Evolutionary conservation across 2,329 filamentous ascomycete genomes (phyloP).

Genomic region (Tolypocladium cylindrosporum): DNA sequence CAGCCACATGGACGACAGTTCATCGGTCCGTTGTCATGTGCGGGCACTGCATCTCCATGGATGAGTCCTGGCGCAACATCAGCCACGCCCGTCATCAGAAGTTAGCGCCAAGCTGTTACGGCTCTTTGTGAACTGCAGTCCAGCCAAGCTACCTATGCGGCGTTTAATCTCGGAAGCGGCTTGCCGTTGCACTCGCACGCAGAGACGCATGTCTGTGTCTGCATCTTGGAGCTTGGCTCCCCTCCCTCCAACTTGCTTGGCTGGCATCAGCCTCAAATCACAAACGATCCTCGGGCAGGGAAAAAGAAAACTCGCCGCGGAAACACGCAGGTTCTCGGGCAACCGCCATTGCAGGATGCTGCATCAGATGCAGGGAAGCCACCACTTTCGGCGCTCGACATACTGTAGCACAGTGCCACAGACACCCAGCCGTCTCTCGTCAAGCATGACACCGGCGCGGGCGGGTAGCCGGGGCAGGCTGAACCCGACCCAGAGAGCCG

Average conservation of each 20-base stretch:
- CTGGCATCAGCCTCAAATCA: neutral
- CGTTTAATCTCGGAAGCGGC: neutral
- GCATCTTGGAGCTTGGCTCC: neutral
- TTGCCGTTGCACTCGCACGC: neutral
- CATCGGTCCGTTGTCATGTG: neutral
- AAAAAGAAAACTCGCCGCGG: neutral
- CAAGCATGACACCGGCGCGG: neutral
- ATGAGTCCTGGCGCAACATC: neutral
- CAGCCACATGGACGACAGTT: neutral
- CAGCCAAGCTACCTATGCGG: neutral
- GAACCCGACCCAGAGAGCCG: slow-evolving; percentile 5
- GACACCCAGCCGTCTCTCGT: neutral
- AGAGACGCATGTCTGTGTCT: neutral
- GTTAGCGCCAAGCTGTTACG: neutral
- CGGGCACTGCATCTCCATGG: neutral
- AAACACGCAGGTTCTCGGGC: neutral
- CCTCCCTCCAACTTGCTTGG: neutral
- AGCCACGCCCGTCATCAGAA: neutral
- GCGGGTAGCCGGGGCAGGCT: neutral
- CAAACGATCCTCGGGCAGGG: neutral
- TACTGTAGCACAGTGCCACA: neutral
- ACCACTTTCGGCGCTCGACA: neutral
- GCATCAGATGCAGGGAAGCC: neutral
- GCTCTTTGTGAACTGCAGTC: neutral
- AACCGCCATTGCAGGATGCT: neutral